These are phyloP conservation scores for Pythium aphanidermatum DNA, from an alignment of 352 stramenopile genomes.

Conservation along the genomic window DNA sequence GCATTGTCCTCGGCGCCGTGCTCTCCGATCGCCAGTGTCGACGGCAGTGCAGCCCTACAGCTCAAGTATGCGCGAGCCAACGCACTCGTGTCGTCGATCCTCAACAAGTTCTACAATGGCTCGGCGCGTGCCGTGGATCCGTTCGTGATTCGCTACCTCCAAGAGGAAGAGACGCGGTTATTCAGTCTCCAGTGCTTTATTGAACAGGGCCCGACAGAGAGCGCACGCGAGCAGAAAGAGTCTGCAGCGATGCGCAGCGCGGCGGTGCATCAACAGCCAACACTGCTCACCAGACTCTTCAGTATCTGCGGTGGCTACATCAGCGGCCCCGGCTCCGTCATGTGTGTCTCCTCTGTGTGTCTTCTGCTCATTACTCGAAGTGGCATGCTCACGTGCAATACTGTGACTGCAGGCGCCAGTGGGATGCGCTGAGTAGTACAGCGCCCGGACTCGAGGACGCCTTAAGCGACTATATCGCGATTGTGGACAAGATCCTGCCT, in stretches of 20 bases:
- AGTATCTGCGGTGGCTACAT: constrained; percentile 48
- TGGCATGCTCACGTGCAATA: not conserved
- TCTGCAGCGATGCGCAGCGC: constrained; percentile 22
- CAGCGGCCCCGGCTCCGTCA: constrained; percentile 38
- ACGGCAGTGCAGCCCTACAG: constrained; percentile 3
- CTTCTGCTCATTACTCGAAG: too few relatives aligned
- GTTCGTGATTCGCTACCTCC: constrained; percentile 47
- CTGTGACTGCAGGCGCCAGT: constrained; percentile 34
- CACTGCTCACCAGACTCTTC: constrained; percentile 30
- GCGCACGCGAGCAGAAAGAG: constrained; percentile 35
- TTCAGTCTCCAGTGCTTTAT: constrained; percentile 71
- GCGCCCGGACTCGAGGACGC: constrained; percentile 25
- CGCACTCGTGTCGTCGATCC: constrained; percentile 41
- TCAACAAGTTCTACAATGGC: constrained; percentile 78
- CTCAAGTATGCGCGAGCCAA: constrained; percentile 44
- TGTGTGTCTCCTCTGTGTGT: constrained; percentile 29
- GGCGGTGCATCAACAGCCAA: constrained; percentile 3
- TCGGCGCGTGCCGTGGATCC: constrained; percentile 56
- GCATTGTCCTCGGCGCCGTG: not conserved
- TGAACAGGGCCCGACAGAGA: constrained; percentile 59
- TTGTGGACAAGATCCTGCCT: constrained; percentile 58
- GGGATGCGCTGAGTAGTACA: constrained; percentile 48
- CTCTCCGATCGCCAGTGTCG: not conserved
- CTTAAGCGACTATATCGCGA: constrained; percentile 47
- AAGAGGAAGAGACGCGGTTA: constrained; percentile 45